Percentiles rank a stretch among this genome's conserved stretches.
These are phyloP conservation scores for Metschnikowia kofuensis DNA, from an alignment of 805 yeast genomes.

Conservation along the genomic window DNA sequence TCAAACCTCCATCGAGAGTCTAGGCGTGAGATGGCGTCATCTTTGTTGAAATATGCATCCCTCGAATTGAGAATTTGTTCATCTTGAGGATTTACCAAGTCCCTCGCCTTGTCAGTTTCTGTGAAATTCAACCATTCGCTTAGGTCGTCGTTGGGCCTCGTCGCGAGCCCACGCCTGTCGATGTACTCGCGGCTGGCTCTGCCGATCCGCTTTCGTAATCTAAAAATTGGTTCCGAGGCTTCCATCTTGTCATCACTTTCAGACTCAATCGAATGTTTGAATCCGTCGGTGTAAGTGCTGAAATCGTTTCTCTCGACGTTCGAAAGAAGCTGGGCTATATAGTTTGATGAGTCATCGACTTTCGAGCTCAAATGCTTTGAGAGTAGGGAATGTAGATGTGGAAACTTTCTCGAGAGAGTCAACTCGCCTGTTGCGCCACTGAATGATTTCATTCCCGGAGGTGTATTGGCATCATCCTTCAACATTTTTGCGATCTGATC, in stretches of 20 bases:
- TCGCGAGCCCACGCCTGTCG: slow-evolving; percentile 63
- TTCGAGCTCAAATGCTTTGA: slow-evolving; percentile 25
- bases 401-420: slow-evolving; percentile 46
- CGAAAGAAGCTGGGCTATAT: slow-evolving; percentile 37
- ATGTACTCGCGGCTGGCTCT: slow-evolving; percentile 67
- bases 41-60: slow-evolving; percentile 46
- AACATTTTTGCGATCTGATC: slow-evolving; percentile 39
- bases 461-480: slow-evolving; percentile 45
- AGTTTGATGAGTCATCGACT: slow-evolving; percentile 25
- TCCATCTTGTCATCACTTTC: slow-evolving; percentile 14
- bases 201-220: slow-evolving; percentile 73
- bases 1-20: slow-evolving; percentile 70
- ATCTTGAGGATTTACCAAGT: no score
- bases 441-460: slow-evolving; percentile 44
- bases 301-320: slow-evolving; percentile 40
- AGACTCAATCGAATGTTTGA: slow-evolving; percentile 18
- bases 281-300: slow-evolving; percentile 40
- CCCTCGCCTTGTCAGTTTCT: slow-evolving; percentile 23
- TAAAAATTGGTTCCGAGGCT: slow-evolving; percentile 50
- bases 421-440: slow-evolving; percentile 51
- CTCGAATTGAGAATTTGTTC: slow-evolving; percentile 10
- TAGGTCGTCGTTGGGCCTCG: slow-evolving; percentile 31
- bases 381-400: slow-evolving; percentile 43
- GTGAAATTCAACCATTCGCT: slow-evolving; percentile 42
- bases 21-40: slow-evolving; percentile 46